Conservation (phyloP, 2,329 filamentous ascomycete genomes). For the Calonectria leucothoes region DNA sequence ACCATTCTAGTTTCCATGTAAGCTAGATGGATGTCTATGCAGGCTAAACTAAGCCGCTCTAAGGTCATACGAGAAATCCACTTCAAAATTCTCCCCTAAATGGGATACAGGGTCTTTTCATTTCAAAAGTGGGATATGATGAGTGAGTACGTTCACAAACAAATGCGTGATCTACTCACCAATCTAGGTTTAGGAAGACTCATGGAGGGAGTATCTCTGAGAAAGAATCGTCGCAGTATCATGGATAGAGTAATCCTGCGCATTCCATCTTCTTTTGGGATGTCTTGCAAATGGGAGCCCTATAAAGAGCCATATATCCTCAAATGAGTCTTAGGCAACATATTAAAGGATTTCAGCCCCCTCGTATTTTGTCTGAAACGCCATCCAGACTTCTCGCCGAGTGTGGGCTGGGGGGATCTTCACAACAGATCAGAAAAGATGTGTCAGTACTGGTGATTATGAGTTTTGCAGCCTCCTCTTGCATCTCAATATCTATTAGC, state of each 20-base stretch:
- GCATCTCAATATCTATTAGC: background rate
- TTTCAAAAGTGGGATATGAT: background rate
- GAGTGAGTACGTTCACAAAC: background rate
- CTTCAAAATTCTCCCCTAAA: background rate
- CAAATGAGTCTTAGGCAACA: slow-evolving; percentile 2
- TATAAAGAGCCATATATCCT: slow-evolving; percentile 21
- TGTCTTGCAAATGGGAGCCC: slow-evolving; percentile 3
- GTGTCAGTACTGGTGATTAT: slow-evolving; percentile 1
- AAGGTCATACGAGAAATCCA: background rate
- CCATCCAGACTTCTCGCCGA: background rate
- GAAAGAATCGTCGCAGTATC: slow-evolving; percentile 1
- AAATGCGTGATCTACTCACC: background rate
- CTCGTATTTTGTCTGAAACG: background rate
- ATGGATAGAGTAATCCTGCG: slow-evolving; percentile 6
- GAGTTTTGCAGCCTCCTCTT: background rate
- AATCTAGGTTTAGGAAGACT: background rate
- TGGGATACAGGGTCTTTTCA: background rate
- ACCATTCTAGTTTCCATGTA: background rate
- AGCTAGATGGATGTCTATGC: background rate
- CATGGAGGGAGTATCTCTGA: background rate
- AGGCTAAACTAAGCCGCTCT: background rate
- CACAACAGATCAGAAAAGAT: background rate
- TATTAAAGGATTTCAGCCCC: background rate
- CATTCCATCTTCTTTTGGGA: background rate
- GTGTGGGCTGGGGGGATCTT: background rate